Percentiles rank a stretch among this genome's conserved stretches.
phyloP scores from a whole-genome alignment of 2,329 filamentous ascomycete species.

The Helminthosporium solani region DNA sequence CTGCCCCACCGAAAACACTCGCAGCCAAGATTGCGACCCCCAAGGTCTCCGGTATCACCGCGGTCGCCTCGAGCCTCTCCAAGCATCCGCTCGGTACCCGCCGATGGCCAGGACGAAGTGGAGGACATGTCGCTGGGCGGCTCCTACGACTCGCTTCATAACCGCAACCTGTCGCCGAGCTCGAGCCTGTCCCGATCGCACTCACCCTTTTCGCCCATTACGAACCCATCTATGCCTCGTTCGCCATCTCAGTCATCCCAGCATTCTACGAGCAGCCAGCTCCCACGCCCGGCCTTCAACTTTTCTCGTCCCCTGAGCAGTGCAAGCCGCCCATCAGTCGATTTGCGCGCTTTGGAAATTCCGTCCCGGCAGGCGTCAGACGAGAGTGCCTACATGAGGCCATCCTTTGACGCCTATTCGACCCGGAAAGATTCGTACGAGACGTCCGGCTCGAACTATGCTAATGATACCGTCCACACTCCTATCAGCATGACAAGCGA shows the following conservation, averaged over 20 bases:
- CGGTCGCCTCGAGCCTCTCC: constrained; percentile 41
- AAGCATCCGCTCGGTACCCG: constrained; percentile 49
- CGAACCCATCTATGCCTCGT: constrained; percentile 60
- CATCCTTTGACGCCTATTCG: constrained; percentile 42
- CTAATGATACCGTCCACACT: constrained; percentile 66
- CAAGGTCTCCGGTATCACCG: constrained; percentile 42
- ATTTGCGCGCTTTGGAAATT: constrained; percentile 38
- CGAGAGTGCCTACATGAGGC: constrained; percentile 38
- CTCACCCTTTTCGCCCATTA: constrained; percentile 64
- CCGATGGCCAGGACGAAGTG: constrained; percentile 66
- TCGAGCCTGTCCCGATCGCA: constrained; percentile 62
- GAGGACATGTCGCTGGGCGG: constrained; percentile 62
- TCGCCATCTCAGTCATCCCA: constrained; percentile 87
- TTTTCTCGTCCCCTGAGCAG: constrained; percentile 89
- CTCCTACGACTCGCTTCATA: constrained; percentile 63
- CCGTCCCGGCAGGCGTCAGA: constrained; percentile 40
- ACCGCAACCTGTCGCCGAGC: constrained; percentile 76
- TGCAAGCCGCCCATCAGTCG: constrained; percentile 58
- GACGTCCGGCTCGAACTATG: constrained; percentile 59
- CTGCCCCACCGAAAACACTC: constrained; percentile 27
- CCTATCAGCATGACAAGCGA: constrained; percentile 73
- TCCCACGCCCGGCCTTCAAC: constrained; percentile 80
- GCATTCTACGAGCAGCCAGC: constrained; percentile 62
- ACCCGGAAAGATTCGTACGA: constrained; percentile 45
- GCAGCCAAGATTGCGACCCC: constrained; percentile 39